These are phyloP conservation scores for Diatrype stigma DNA, from an alignment of 2,329 filamentous ascomycete genomes.

Conservation along the genomic window DNA sequence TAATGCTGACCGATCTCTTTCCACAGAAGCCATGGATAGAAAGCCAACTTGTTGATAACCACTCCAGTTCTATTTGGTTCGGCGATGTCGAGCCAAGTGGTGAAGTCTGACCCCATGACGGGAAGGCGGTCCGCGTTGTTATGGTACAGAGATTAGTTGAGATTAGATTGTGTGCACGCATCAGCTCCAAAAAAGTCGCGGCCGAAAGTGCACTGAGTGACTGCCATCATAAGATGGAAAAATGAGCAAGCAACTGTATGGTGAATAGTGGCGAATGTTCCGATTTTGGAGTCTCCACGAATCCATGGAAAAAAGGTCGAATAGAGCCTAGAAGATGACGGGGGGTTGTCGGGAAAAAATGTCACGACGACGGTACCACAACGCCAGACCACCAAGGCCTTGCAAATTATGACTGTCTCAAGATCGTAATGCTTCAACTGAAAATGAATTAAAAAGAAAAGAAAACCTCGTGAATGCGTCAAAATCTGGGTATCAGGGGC, in stretches of 20 bases:
- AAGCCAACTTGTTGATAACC: too few species aligned
- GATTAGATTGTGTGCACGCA: neutral
- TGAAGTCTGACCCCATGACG: neutral
- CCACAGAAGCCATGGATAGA: too few species aligned
- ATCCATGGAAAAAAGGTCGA: neutral
- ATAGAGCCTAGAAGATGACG: neutral
- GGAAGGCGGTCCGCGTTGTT: neutral
- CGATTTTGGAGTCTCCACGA: neutral
- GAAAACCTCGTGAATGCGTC: slow-evolving; percentile 45
- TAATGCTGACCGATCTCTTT: too few species aligned
- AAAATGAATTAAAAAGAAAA: slow-evolving; percentile 13
- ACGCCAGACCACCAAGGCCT: slow-evolving; percentile 43
- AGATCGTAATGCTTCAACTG: slow-evolving; percentile 27
- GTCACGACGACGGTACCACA: slow-evolving; percentile 28
- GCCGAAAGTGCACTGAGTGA: neutral
- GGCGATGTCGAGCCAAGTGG: too few species aligned
- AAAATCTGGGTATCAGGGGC: slow-evolving; percentile 55
- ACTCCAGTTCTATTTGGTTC: neutral
- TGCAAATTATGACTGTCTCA: slow-evolving; percentile 33
- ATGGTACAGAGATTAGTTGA: slow-evolving; percentile 1
- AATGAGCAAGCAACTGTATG: neutral
- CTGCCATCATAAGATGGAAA: neutral
- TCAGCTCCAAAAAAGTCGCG: neutral
- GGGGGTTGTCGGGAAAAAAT: slow-evolving; percentile 14
- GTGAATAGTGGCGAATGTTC: neutral